phyloP scores from a whole-genome alignment of 768 basidiomycete species.

The Termitomyces sp. region DNA sequence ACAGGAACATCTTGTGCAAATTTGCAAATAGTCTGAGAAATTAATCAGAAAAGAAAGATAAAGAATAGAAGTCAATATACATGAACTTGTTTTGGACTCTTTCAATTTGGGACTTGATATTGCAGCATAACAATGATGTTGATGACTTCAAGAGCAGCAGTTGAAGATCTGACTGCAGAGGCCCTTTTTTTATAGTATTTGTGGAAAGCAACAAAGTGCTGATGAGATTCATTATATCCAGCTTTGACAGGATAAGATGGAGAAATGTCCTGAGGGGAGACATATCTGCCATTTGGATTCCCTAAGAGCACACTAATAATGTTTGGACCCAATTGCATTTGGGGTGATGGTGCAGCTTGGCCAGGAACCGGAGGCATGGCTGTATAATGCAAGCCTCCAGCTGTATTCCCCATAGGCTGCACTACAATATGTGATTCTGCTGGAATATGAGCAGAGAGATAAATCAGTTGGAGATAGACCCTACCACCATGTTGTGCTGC shows the following conservation, averaged over 20 bases:
- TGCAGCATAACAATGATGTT: neutral
- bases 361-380: neutral
- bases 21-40: neutral
- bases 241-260: neutral
- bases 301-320: neutral
- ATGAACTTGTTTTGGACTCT: neutral
- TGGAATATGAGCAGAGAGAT: neutral
- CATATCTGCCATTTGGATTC: neutral
- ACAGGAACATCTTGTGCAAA: neutral
- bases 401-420: too few species aligned
- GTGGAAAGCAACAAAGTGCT: neutral
- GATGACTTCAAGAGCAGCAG: neutral
- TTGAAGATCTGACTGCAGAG: neutral
- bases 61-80: neutral
- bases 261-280: neutral
- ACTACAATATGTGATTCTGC: neutral
- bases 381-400: too few species aligned
- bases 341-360: neutral
- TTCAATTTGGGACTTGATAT: neutral
- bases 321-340: neutral
- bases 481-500: neutral
- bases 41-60: neutral
- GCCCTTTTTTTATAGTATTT: neutral
- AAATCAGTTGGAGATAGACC: neutral
- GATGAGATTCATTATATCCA: neutral